Conservation (phyloP, 495 filamentous ascomycete species). For the Penicillium coprophilum region DNA sequence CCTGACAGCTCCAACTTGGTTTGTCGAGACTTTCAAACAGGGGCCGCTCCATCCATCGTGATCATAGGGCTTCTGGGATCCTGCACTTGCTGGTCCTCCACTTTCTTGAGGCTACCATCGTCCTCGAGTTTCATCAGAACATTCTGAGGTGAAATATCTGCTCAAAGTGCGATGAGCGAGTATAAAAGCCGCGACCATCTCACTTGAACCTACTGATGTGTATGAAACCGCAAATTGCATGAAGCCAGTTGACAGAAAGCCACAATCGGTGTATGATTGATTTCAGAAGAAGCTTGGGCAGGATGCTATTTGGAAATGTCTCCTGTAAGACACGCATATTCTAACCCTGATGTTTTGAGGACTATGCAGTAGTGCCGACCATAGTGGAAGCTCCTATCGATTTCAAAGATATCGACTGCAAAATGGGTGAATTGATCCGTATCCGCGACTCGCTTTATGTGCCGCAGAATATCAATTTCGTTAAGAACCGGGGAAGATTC, state of each 20-base stretch:
- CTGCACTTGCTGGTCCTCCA: conserved; percentile 17
- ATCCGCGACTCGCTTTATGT: conserved; percentile 9
- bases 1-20: conserved; percentile 15
- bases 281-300: conserved; percentile 16
- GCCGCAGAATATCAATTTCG: conserved; percentile 17
- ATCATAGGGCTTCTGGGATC: conserved; percentile 16
- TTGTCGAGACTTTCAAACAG: conserved; percentile 16
- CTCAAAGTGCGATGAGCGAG: background rate
- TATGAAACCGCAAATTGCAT: conserved; percentile 15
- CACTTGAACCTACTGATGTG: conserved; percentile 13
- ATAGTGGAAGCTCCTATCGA: background rate
- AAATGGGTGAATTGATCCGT: conserved; percentile 10
- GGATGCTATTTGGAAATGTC: conserved; percentile 8
- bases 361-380: conserved; percentile 19
- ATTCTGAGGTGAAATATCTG: conserved; percentile 22
- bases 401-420: conserved; percentile 18
- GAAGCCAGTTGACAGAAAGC: conserved; percentile 17
- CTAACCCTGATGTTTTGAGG: conserved; percentile 12
- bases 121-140: conserved; percentile 14
- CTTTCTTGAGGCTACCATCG: conserved; percentile 9
- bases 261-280: conserved; percentile 16
- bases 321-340: conserved; percentile 17
- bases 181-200: background rate
- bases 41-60: background rate
- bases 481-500: conserved; percentile 13